Evolutionary conservation across 345 rosid genomes (phyloP), one percentile per base, ranked within the genome.

Genomic region (Heritiera fomes): DNA sequence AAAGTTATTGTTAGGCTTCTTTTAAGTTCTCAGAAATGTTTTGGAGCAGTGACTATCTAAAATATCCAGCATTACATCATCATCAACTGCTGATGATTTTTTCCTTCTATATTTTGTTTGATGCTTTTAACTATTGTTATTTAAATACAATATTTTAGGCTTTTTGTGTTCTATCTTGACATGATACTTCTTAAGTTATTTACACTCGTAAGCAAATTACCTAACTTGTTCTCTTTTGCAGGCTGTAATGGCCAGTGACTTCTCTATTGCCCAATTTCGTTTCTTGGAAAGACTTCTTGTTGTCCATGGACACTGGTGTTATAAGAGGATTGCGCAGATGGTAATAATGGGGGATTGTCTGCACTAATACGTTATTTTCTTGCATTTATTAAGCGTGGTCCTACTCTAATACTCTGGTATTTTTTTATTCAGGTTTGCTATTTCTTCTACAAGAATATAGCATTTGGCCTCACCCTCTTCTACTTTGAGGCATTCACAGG

Each of bases 211-310:
- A 30, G 28, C 53, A 65, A 53, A 41, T 68, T 59, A 59, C 32
- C 38, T 1, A 68, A 58, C 28, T 74, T 46, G 58, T 59, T 43
- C 23, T 23, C 63, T 46, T 76, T 77, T 80, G 75, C 88, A 97
- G 99, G 99, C 99, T 80, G 99, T 96, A 75, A 96, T 96, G 99
- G 97, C 99, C 67, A 96, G 99, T 82, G 99, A 96, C 82, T 93
- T 96, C 85, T 88, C 99, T 5, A 87, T 95, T 68, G 94, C 97
- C 23, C 99, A 95, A 82, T 95, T 95, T 76, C 97, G 95, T 64
- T 95, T 91, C 80, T 83, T 95, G 86, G 98, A 95, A 88, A 91
- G 98, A 80, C 94, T 95, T 77, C 88, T 95, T 38, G 98, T 95
- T 17, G 98, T 95, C 74, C 99, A 95, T 82, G 99, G 99, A 77